A percentile compares a stretch with the other conserved stretches of the same genome.
phyloP scores from a whole-genome alignment of 78 protist species.

The Polysphondylium violaceum region DNA sequence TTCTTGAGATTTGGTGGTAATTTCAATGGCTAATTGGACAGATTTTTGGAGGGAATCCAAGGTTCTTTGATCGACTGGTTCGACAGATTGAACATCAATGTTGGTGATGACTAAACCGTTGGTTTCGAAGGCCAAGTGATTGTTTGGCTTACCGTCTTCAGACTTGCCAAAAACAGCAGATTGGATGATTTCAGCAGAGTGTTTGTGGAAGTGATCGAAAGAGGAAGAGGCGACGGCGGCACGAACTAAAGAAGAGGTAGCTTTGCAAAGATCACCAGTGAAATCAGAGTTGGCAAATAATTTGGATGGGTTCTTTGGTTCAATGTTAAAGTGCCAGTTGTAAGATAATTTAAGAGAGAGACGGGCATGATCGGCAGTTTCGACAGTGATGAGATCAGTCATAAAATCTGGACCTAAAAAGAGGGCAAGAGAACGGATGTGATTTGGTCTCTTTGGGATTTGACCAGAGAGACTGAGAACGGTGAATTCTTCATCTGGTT shows the following conservation, averaged over 20 bases:
- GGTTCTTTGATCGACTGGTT: slow-evolving; percentile 94
- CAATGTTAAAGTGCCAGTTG: slow-evolving; percentile 91
- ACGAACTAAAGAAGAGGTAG: slow-evolving; percentile 87
- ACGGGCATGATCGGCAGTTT: slow-evolving; percentile 93
- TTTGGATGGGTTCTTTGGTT: slow-evolving; percentile 40
- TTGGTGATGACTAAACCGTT: slow-evolving; percentile 88
- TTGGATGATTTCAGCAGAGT: slow-evolving; percentile 85
- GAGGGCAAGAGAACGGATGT: slow-evolving; percentile 83
- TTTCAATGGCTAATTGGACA: slow-evolving; percentile 94
- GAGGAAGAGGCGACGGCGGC: slow-evolving; percentile 86
- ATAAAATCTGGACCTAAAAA: slow-evolving; percentile 93
- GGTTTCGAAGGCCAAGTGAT: slow-evolving; percentile 55
- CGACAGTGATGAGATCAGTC: slow-evolving; percentile 91
- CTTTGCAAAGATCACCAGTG: slow-evolving; percentile 91
- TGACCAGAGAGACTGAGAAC: slow-evolving; percentile 87
- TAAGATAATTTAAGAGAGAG: slow-evolving; percentile 85
- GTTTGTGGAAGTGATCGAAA: slow-evolving; percentile 92
- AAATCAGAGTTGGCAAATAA: slow-evolving; percentile 90
- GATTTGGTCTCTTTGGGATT: slow-evolving; percentile 86
- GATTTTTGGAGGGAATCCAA: slow-evolving; percentile 88
- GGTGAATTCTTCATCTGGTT: slow-evolving; percentile 93
- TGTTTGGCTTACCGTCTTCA: slow-evolving; percentile 43
- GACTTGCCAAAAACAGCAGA: slow-evolving; percentile 87
- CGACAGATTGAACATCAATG: slow-evolving; percentile 92
- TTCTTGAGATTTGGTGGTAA: slow-evolving; percentile 94